These are phyloP conservation scores for Populus hybrid DNA, from an alignment of 441 rosid genomes.

Conservation along the genomic window DNA sequence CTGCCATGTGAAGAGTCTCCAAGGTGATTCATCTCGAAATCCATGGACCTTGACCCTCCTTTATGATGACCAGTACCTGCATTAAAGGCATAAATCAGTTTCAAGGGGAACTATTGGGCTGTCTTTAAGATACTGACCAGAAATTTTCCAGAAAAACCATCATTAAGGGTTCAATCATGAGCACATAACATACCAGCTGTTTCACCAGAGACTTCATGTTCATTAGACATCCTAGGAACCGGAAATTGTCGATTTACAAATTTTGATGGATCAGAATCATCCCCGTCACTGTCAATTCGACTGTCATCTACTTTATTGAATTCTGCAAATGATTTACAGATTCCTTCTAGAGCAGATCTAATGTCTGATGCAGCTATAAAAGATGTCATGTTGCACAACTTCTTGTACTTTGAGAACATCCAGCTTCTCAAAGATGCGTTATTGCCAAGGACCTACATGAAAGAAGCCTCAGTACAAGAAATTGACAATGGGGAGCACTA, in stretches of 20 bases:
- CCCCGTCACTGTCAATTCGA: slow-evolving; percentile 60
- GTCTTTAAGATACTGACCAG: slow-evolving; percentile 41
- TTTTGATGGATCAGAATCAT: slow-evolving; percentile 43
- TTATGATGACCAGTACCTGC: slow-evolving; percentile 55
- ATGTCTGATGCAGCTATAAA: slow-evolving; percentile 43
- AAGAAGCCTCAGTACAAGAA: slow-evolving; percentile 20
- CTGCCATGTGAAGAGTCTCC: slow-evolving; percentile 61
- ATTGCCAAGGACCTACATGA: slow-evolving; percentile 63
- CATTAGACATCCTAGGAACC: slow-evolving; percentile 34
- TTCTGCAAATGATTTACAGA: slow-evolving; percentile 47
- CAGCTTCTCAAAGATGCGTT: slow-evolving; percentile 61
- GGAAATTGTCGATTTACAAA: slow-evolving; percentile 26
- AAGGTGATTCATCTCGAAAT: slow-evolving; percentile 59
- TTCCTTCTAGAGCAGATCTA: slow-evolving; percentile 49
- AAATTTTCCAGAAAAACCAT: slow-evolving; percentile 19
- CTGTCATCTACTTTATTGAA: slow-evolving; percentile 45
- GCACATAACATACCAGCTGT: slow-evolving; percentile 29
- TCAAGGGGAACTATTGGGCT: slow-evolving; percentile 31
- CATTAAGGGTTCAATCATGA: slow-evolving; percentile 25
- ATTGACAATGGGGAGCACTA: slow-evolving; percentile 1
- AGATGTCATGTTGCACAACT: slow-evolving; percentile 44
- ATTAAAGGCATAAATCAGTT: slow-evolving; percentile 41
- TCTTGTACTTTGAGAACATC: slow-evolving; percentile 65
- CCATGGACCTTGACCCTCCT: slow-evolving; percentile 62
- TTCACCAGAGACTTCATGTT: slow-evolving; percentile 30